A percentile compares a stretch with the other conserved stretches of the same genome.
Conservation (phyloP, 1,139 yeast genomes). For the Diutina catenulata region DNA sequence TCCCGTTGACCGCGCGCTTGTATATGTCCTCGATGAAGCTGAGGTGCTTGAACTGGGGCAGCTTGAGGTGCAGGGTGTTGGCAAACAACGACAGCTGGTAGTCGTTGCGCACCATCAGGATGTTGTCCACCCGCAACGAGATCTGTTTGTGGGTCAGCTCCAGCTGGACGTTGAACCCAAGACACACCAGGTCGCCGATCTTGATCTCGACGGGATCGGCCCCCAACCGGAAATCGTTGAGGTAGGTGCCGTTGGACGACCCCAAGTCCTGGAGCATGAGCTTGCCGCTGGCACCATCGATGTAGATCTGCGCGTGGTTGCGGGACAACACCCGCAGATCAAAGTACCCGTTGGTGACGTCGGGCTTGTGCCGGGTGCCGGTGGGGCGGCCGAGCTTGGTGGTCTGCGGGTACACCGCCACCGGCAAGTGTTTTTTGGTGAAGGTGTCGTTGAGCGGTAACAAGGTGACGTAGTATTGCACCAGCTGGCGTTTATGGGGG, state of each 20-base stretch:
- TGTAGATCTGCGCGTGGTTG: slow-evolving; percentile 85
- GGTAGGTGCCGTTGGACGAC: slow-evolving; percentile 89
- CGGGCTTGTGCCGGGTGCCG: slow-evolving; percentile 62
- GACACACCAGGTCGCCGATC: slow-evolving; percentile 68
- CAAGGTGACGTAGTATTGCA: slow-evolving; percentile 49
- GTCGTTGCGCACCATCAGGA: slow-evolving; percentile 40
- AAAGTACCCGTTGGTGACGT: slow-evolving; percentile 79
- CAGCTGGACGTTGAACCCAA: slow-evolving; percentile 86
- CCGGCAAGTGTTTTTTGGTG: slow-evolving; percentile 62
- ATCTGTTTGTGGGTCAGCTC: slow-evolving; percentile 78
- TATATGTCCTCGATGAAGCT: slow-evolving; percentile 31
- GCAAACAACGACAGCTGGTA: slow-evolving; percentile 8
- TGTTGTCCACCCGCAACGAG: slow-evolving; percentile 66
- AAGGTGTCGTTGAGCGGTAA: slow-evolving; percentile 74
- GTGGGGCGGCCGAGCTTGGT: slow-evolving; percentile 82
- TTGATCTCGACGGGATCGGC: slow-evolving; percentile 54
- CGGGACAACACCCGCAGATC: slow-evolving; percentile 89
- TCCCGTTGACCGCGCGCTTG: slow-evolving; percentile 10
- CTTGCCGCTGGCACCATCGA: slow-evolving; percentile 54
- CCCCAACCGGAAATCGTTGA: slow-evolving; percentile 62
- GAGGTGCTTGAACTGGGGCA: slow-evolving; percentile 29
- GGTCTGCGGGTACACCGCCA: slow-evolving; percentile 77
- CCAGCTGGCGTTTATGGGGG: slow-evolving; percentile 15
- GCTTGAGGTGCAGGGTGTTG: slow-evolving; percentile 8
- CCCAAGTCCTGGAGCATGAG: slow-evolving; percentile 77